Base-by-base conservation (phyloP, 1,284 basidiomycete genomes). In the Heterobasidion irregulare region DNA sequence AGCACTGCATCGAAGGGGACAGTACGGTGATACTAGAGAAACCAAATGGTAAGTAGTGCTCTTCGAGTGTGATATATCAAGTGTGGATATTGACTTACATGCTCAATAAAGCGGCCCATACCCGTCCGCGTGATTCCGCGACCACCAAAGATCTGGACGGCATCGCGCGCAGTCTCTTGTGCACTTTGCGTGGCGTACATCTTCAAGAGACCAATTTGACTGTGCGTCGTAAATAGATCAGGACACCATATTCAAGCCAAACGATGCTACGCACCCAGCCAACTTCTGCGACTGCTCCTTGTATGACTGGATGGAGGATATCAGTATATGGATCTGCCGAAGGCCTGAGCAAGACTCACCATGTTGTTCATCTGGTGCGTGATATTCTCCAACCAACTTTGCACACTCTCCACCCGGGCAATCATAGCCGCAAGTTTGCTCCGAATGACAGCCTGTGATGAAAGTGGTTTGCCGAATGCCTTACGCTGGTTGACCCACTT, bases 311-410 rank as follows among this genome's bases (percentile, higher is more conserved):
- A 33, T 33, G 33, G 56, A 16, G 6, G 35, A 34, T 13, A 50
- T 13, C 1, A 16, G 16, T 26, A 5, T 26, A 26, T 26, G 26
- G 26, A 13, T 34, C 18, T 13, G 33, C 12, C 36, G 44, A 34
- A 6, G 54, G 47, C 53, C 26, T 45, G 47, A 48, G 49, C 41
- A 16, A 47, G 19, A 35, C 3, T 10, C n/a, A 47, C 10, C 65
- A 94, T 91, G 67, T 94, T 86, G 70, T 88, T 91, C 94, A 96
- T 97, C 69, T 97, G 93, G 67, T 87, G 83, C 1, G 94, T 96
- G 53, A 96, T 76, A 52, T 74, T 79, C 74, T 98, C 95, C 36
- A 95, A 78, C 93, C 93, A 98, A 54, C 84, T 84, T 68, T 97
- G 94, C 55, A 82, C 83, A 0, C 89, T 83, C 72, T 98, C 94